Evolutionary conservation across 2,329 filamentous ascomycete species (phyloP).

Genomic region (Colletotrichum tanaceti): DNA sequence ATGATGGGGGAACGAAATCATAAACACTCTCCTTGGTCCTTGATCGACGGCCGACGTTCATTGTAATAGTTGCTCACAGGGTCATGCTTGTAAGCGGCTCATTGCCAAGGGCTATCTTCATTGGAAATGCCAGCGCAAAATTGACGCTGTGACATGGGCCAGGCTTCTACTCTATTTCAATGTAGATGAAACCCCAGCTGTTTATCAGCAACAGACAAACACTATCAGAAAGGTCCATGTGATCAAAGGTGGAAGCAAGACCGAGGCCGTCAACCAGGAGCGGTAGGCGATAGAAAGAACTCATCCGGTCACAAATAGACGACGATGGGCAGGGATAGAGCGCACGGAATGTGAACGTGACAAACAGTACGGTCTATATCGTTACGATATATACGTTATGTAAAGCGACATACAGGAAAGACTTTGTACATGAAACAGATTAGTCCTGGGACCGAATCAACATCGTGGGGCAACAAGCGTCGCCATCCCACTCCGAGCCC

Average conservation of each 20-base stretch:
- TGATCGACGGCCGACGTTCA: not conserved
- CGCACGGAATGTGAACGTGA: slow-evolving; percentile 7
- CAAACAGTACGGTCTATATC: slow-evolving; percentile 34
- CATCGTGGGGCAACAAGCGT: slow-evolving; percentile 20
- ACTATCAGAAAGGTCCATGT: not conserved
- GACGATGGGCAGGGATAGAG: too few relatives aligned
- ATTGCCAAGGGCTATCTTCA: not conserved
- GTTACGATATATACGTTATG: slow-evolving; percentile 33
- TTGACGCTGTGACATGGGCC: not conserved
- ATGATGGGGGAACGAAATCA: too few relatives aligned
- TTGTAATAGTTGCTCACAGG: not conserved
- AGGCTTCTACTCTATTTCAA: not conserved
- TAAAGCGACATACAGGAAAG: slow-evolving; percentile 37
- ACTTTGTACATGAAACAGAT: slow-evolving; percentile 38
- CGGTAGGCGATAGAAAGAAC: too few relatives aligned
- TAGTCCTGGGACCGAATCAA: slow-evolving; percentile 17
- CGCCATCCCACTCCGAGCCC: slow-evolving; percentile 18
- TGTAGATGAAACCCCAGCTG: not conserved
- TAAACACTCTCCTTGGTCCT: not conserved
- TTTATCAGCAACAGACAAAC: not conserved
- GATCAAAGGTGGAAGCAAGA: not conserved
- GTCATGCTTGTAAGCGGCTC: not conserved
- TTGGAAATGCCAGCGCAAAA: not conserved
- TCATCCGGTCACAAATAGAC: not conserved
- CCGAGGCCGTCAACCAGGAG: too few relatives aligned